Conservation (phyloP, 306 rosid species). For the Potentilla sterilis region DNA sequence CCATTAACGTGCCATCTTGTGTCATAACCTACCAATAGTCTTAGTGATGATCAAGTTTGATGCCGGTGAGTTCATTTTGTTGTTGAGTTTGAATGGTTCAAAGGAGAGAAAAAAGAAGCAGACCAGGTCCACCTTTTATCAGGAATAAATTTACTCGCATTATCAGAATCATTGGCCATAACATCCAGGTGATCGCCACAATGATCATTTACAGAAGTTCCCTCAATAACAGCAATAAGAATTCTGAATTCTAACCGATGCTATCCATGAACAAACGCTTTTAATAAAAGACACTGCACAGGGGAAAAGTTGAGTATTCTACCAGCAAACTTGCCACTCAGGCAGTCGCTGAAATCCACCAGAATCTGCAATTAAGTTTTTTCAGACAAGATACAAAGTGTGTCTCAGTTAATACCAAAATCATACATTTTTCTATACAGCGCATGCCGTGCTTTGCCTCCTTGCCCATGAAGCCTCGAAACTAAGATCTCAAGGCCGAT, state of each 20-base stretch:
- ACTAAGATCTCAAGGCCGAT: constrained; percentile 29
- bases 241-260: not conserved
- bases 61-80: not conserved
- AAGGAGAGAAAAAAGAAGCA: not conserved
- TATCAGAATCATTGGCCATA: not conserved
- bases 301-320: not conserved
- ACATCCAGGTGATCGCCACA: not conserved
- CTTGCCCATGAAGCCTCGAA: constrained; percentile 28
- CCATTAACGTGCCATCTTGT: not conserved
- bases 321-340: constrained; percentile 32
- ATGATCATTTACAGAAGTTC: not conserved
- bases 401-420: constrained; percentile 16
- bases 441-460: constrained; percentile 24
- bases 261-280: not conserved
- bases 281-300: not conserved
- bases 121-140: not conserved
- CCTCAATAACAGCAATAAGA: not conserved
- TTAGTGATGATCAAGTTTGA: not conserved
- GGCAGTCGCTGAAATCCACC: constrained; percentile 27
- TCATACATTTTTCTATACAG: constrained; percentile 44
- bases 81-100: not conserved
- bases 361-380: constrained; percentile 12
- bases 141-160: not conserved
- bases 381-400: constrained; percentile 13
- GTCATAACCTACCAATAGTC: not conserved